phyloP scores from a whole-genome alignment of 768 basidiomycete genomes.

The Mycena vitilis region DNA sequence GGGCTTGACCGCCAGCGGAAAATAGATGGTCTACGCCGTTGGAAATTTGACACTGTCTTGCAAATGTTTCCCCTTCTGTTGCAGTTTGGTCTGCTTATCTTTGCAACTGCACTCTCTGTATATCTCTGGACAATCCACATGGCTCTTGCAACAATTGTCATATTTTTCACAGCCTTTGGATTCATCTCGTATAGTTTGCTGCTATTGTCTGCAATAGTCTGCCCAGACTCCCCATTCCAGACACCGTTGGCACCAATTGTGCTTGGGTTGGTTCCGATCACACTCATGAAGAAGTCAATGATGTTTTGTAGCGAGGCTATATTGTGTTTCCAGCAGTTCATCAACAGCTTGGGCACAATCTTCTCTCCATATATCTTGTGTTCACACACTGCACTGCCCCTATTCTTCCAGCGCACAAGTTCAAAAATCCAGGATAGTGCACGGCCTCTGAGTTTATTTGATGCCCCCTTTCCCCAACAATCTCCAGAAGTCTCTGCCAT shows the following conservation, averaged over 20 bases:
- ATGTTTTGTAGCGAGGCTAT: neutral
- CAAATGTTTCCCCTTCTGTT: slow-evolving; percentile 16
- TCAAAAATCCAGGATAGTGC: neutral
- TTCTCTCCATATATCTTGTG: neutral
- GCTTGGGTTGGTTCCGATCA: neutral
- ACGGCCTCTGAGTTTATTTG: neutral
- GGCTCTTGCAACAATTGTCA: neutral
- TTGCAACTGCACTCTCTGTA: neutral
- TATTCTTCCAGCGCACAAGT: neutral
- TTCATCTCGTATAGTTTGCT: neutral
- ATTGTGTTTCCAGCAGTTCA: neutral
- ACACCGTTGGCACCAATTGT: neutral
- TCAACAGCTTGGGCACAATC: neutral
- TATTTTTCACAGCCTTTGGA: slow-evolving; percentile 6
- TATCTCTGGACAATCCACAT: slow-evolving; percentile 17
- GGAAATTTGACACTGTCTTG: slow-evolving; percentile 21
- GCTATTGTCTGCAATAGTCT: neutral
- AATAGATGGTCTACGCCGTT: slow-evolving; percentile 7
- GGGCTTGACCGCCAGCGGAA: slow-evolving; percentile 17
- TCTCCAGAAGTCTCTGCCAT: slow-evolving; percentile 11
- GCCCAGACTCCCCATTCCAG: slow-evolving; percentile 15
- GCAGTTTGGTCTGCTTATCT: slow-evolving; percentile 14
- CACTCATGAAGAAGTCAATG: neutral
- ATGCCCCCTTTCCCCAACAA: neutral
- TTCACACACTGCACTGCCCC: neutral